Percentiles rank a stretch among this genome's conserved stretches.
Conservation (phyloP, 192 early-diverging fungal genomes). For the Cetraspora pellucida region DNA sequence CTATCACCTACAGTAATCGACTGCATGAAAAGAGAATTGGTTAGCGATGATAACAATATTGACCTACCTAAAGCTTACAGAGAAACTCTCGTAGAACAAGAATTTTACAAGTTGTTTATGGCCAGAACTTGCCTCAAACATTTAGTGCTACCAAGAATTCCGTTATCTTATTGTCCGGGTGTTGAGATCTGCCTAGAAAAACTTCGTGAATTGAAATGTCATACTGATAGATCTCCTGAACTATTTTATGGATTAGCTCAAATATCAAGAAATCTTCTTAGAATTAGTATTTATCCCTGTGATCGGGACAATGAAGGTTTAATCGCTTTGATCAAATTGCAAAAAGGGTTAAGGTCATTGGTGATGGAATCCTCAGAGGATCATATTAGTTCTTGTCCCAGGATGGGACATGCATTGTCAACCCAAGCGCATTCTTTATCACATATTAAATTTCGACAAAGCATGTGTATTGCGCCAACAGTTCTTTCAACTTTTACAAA, state of each 20-base stretch:
- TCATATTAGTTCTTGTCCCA: slow-evolving; percentile 2
- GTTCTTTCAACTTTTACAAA: neutral
- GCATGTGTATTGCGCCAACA: neutral
- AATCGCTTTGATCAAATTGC: slow-evolving; percentile 12
- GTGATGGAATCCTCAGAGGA: neutral
- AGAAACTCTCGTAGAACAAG: slow-evolving; percentile 3
- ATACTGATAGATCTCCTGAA: slow-evolving; percentile 8
- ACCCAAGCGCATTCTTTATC: slow-evolving; percentile 13
- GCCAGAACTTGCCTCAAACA: neutral
- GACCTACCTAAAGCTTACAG: neutral
- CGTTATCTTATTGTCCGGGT: slow-evolving; percentile 15
- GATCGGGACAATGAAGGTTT: slow-evolving; percentile 12
- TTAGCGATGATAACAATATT: neutral
- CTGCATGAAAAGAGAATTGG: neutral
- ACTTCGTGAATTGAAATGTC: slow-evolving; percentile 1
- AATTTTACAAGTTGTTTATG: slow-evolving; percentile 26
- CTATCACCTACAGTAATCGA: slow-evolving; percentile 3
- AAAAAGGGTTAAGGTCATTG: slow-evolving; percentile 7
- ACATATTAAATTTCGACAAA: slow-evolving; percentile 6
- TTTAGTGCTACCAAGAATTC: slow-evolving; percentile 14
- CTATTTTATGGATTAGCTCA: slow-evolving; percentile 26
- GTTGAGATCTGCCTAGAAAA: slow-evolving; percentile 1
- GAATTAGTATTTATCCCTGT: slow-evolving; percentile 14
- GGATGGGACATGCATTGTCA: neutral
- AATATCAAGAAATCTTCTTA: neutral